Conservation (phyloP, 495 filamentous ascomycete genomes). For the Penicillium pancosmium region DNA sequence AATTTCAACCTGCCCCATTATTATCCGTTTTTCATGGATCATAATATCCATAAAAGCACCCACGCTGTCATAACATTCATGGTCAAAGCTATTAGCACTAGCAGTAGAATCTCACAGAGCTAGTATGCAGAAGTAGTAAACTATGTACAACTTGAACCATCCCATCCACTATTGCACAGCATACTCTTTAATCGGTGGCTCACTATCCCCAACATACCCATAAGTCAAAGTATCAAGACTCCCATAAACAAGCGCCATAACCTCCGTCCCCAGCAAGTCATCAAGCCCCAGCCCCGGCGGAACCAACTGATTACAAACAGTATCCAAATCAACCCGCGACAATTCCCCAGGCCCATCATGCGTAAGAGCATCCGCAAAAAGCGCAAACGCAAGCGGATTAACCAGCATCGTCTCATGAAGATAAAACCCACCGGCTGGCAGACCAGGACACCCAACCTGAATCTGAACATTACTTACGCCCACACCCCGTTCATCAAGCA, state of each 20-base stretch:
- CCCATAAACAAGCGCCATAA: slow-evolving; percentile 7
- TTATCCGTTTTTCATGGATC: no score
- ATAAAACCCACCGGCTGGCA: slow-evolving; percentile 36
- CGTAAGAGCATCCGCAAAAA: slow-evolving; percentile 45
- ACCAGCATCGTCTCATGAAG: slow-evolving; percentile 43
- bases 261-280: slow-evolving; percentile 41
- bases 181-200: slow-evolving; percentile 14
- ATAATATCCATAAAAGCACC: not conserved
- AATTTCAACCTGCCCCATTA: no score
- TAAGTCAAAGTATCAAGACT: slow-evolving; percentile 11
- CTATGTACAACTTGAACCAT: no score
- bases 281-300: slow-evolving; percentile 36
- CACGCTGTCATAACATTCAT: no score
- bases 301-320: slow-evolving; percentile 30
- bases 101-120: no score
- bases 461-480: slow-evolving; percentile 49
- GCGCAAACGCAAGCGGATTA: slow-evolving; percentile 41
- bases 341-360: slow-evolving; percentile 39
- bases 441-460: slow-evolving; percentile 36
- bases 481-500: slow-evolving; percentile 34
- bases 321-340: slow-evolving; percentile 26
- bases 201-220: slow-evolving; percentile 2
- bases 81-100: no score
- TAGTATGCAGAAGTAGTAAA: no score
- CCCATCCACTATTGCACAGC: not conserved